Base-by-base conservation (phyloP, 108 stramenopile genomes). In the Halocafeteria seosinensis region DNA sequence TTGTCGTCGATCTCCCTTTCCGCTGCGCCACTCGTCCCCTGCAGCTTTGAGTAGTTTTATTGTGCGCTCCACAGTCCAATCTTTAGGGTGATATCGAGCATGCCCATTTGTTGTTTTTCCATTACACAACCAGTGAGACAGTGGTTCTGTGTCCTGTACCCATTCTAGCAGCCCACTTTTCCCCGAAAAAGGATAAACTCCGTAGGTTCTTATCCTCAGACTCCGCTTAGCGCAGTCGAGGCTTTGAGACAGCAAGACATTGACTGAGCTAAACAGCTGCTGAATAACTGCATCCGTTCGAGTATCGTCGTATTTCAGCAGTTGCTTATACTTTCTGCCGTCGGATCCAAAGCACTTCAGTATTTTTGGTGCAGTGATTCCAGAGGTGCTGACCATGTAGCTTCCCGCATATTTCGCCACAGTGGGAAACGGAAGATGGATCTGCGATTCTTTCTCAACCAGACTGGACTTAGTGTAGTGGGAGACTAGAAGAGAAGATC, bases 201-300 rank as follows among this genome's bases (percentile, higher is more conserved):
- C 83, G 73, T 92, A 91, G 2, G 90, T 93, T 5, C 85, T 76
- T 30, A 91, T 76, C 55, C 72, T 70, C 35, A 90, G 64, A 61
- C 6, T 61, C 69, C 65, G 32, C 64, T 36, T 1, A 63, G 38
- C 13, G 70, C 33, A 52, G 31, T 31, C 26, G 8, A 42, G 42
- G 59, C 68, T 8, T 37, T 58, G 52, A 55, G 53, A 59, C 50
- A 98, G 75, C 55, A 95, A 78, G 28, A 68, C 71, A 61, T 98
- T 94, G 29, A 94, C 80, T 28, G 84, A 81, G 33, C 68, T 79
- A 63, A 98, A 95, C 31, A 94, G 88, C 81, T 95, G 94, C 61
- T 85, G 69, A 90, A 95, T 94, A 9, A 98, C 84, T 0, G 94
- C 94, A 78, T 98, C 97, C 69, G 93, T 90, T 11, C 94, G 82